A percentile compares a stretch with the other conserved stretches of the same genome.
phyloP scores from a whole-genome alignment of 2,329 filamentous ascomycete species.

The Paramyrothecium sp. region DNA sequence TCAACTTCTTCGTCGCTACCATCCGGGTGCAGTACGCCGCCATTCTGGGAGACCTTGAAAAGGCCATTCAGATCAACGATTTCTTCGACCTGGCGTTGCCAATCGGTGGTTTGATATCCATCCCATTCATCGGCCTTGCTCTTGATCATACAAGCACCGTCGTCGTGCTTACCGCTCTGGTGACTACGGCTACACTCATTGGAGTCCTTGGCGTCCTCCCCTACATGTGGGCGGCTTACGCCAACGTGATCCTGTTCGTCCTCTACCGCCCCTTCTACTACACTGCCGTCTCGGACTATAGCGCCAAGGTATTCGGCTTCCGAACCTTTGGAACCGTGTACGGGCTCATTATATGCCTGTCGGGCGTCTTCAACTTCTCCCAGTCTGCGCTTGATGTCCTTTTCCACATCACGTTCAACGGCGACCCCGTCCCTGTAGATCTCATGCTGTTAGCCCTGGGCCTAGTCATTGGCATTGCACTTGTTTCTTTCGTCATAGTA shows the following conservation, averaged over 20 bases:
- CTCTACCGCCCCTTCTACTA: slow-evolving; percentile 89
- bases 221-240: slow-evolving; percentile 67
- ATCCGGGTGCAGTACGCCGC: slow-evolving; percentile 79
- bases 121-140: slow-evolving; percentile 80
- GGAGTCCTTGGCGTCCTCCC: slow-evolving; percentile 76
- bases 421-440: slow-evolving; percentile 78
- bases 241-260: slow-evolving; percentile 76
- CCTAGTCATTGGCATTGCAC: slow-evolving; percentile 58
- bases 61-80: slow-evolving; percentile 71
- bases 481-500: slow-evolving; percentile 65
- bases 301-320: slow-evolving; percentile 90
- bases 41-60: slow-evolving; percentile 61
- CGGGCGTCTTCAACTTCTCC: slow-evolving; percentile 79
- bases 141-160: slow-evolving; percentile 76
- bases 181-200: slow-evolving; percentile 69
- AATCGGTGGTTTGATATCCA: slow-evolving; percentile 76
- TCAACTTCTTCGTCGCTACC: slow-evolving; percentile 92
- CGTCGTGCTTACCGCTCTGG: slow-evolving; percentile 68
- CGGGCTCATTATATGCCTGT: slow-evolving; percentile 82
- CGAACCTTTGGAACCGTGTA: slow-evolving; percentile 93
- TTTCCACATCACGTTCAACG: slow-evolving; percentile 69
- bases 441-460: slow-evolving; percentile 62
- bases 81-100: slow-evolving; percentile 81
- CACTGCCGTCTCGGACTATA: slow-evolving; percentile 85
- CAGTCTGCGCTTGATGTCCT: slow-evolving; percentile 78